A percentile compares a stretch with the other conserved stretches of the same genome.
Evolutionary conservation across 2,329 filamentous ascomycete genomes (phyloP).

Genomic region (Penicillium griseofulvum): DNA sequence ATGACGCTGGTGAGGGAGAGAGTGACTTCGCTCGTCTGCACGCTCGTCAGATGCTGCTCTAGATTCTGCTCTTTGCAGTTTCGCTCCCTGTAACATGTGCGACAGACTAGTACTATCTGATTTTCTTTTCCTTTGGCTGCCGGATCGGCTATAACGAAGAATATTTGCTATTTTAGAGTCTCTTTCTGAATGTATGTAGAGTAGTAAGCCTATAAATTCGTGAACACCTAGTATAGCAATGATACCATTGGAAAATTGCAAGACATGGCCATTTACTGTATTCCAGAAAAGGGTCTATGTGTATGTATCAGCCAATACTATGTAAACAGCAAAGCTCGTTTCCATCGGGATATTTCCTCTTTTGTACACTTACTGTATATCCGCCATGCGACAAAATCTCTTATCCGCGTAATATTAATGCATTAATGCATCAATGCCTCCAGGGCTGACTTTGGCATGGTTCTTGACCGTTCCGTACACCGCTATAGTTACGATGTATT

Average conservation of each 20-base stretch:
- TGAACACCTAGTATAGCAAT: neutral
- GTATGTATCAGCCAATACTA: no score
- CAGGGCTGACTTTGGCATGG: no score
- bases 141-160: conserved; percentile 18
- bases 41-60: conserved; percentile 26
- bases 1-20: neutral
- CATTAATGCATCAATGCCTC: no score
- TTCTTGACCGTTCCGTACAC: no score
- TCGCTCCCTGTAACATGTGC: conserved; percentile 9
- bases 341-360: neutral
- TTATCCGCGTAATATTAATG: no score
- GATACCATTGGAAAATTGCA: no score
- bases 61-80: conserved; percentile 8
- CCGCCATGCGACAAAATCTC: no score
- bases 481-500: no score
- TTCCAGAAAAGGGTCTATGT: neutral
- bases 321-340: no score
- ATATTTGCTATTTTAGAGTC: neutral
- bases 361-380: no score
- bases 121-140: conserved; percentile 14
- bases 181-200: neutral
- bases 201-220: neutral
- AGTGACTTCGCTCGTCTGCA: conserved; percentile 22
- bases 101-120: conserved; percentile 7
- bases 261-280: no score